Conservation (phyloP, 2,329 filamentous ascomycete genomes). For the Paracorniculantispora psalliotae region DNA sequence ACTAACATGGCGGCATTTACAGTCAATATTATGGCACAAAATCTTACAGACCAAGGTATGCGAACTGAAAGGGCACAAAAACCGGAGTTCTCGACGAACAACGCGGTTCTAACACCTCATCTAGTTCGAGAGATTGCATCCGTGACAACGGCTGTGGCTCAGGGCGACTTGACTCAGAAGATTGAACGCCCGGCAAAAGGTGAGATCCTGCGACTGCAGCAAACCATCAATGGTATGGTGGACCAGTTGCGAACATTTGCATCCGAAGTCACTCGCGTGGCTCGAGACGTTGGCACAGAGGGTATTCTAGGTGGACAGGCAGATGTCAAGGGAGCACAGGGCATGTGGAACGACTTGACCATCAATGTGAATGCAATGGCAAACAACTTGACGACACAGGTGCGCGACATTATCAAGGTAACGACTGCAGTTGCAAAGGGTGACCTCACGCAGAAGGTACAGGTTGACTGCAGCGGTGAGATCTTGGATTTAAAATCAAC, state of each 20-base stretch:
- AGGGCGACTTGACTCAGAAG: conserved; percentile 78
- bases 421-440: conserved; percentile 70
- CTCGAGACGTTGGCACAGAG: conserved; percentile 78
- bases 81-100: neutral
- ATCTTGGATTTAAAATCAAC: conserved; percentile 79
- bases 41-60: conserved; percentile 68
- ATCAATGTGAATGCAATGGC: conserved; percentile 86
- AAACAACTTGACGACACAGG: conserved; percentile 82
- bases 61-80: neutral
- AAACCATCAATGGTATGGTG: conserved; percentile 87
- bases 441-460: conserved; percentile 78
- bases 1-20: neutral
- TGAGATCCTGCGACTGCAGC: conserved; percentile 77
- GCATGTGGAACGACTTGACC: conserved; percentile 83
- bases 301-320: conserved; percentile 78
- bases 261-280: conserved; percentile 77
- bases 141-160: conserved; percentile 77
- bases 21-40: conserved; percentile 80
- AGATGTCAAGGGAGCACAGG: conserved; percentile 76
- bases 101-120: neutral
- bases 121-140: conserved; percentile 76
- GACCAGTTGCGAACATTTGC: conserved; percentile 80
- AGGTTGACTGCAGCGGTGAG: conserved; percentile 73
- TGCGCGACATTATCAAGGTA: conserved; percentile 88
- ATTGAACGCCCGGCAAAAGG: conserved; percentile 76